Evolutionary conservation across 1,284 basidiomycete genomes (phyloP).

Genomic region (Malassezia japonica): DNA sequence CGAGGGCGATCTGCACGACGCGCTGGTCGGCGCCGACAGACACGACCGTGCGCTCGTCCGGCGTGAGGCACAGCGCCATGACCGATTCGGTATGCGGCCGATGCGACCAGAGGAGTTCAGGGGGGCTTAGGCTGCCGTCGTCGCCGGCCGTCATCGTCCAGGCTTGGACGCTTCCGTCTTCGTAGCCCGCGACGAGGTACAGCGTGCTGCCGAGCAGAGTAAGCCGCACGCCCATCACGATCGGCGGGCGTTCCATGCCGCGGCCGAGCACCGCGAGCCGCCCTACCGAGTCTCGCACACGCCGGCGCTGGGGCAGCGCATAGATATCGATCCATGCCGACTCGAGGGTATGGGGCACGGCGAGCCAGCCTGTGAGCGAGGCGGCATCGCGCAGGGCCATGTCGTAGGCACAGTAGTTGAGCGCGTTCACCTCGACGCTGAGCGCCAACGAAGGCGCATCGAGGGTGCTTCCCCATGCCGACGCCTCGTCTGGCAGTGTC

Average conservation of each 20-base stretch:
- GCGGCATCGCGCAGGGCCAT: background rate
- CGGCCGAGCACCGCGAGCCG: background rate
- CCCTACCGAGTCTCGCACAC: constrained; percentile 9
- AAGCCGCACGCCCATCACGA: constrained; percentile 6
- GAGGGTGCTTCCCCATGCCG: background rate
- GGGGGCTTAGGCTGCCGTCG: background rate
- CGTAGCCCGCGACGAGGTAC: constrained; percentile 3
- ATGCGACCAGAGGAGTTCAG: constrained; percentile 6
- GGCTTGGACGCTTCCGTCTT: constrained; percentile 6
- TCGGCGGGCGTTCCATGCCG: constrained; percentile 8
- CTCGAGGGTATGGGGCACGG: constrained; percentile 9
- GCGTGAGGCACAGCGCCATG: background rate
- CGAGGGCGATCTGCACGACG: background rate
- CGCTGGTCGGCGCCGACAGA: constrained; percentile 14
- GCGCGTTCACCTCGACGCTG: constrained; percentile 7
- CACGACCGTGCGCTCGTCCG: background rate
- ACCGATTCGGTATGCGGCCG: constrained; percentile 9
- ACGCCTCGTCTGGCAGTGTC: constrained; percentile 5
- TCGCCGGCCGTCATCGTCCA: background rate
- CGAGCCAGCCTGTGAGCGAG: constrained; percentile 6
- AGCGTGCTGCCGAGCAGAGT: background rate
- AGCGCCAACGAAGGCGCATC: background rate
- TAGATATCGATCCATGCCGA: constrained; percentile 15
- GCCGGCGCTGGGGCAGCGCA: constrained; percentile 3
- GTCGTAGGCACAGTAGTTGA: constrained; percentile 17